Evolutionary conservation across 1,139 yeast genomes (phyloP), one percentile per base, ranked within the genome.

Genomic region (Blastobotrys arbuscula): DNA sequence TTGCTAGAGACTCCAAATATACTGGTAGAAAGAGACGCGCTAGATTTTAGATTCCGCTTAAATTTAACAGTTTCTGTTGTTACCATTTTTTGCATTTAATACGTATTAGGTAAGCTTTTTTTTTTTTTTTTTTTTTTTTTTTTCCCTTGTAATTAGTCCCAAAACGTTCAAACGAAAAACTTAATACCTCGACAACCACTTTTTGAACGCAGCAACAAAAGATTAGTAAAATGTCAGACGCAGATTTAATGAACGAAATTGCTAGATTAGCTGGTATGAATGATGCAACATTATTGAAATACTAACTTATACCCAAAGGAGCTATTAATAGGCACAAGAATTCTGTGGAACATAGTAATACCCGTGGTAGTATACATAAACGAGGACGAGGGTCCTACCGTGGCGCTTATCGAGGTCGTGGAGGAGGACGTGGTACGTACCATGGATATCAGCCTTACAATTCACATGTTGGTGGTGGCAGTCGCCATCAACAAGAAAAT

Each of bases 11-110:
- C 65, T 85, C 96, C 50, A 88, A 84, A 65, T 92, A 83, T 68
- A 87, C 97, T 2, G 98, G 95, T 40, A 80, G 99, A 70, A 84
- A 84, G 75, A 83, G 99, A 77, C 79, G 85, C 58, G 82, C 95
- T 20, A 76, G 86, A 59, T 92, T 92, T 67, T 90, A 55, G 34
- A 7, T 26, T 6, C n/a, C n/a, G 8, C n/a, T 13, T 28, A n/a
- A n/a, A n/a, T n/a, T n/a, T n/a, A n/a, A 28, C 31, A 28, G 12
- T 9, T 10, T 13, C 9, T 10, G 13, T 28, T 9, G 9, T 13
- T 28, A 13, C 9, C 13, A 10, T 10, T 10, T 28, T 28, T 28
- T 10, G 10, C 31, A 10, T 10, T 28, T 13, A 10, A 28, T 28
- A 28, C 13, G 13, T 28, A 28, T 28, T 13, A 10, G 12, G 12